These are phyloP conservation scores for Pestalotiopsis fici DNA, from an alignment of 2,329 filamentous ascomycete genomes.

Conservation along the genomic window DNA sequence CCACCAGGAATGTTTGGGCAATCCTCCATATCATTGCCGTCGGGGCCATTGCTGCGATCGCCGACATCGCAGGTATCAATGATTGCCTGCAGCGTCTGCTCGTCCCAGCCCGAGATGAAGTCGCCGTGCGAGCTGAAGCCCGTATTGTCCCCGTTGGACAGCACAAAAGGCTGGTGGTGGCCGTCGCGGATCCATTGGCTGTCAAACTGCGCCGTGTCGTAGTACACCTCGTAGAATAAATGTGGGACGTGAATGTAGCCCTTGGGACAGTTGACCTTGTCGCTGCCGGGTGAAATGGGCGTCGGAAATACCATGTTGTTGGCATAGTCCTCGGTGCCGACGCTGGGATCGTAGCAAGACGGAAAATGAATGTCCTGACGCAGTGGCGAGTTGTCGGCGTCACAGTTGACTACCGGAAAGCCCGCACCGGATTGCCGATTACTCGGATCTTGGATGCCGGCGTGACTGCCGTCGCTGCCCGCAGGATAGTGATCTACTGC, in stretches of 20 bases:
- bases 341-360: conserved; percentile 69
- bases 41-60: not conserved
- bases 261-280: conserved; percentile 54
- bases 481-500: conserved; percentile 52
- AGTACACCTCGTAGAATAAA: conserved; percentile 61
- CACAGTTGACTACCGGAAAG: conserved; percentile 71
- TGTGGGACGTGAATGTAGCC: conserved; percentile 58
- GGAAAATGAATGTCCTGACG: conserved; percentile 72
- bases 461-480: conserved; percentile 53
- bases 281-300: conserved; percentile 35
- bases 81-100: conserved; percentile 62
- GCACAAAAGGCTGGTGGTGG: conserved; percentile 64
- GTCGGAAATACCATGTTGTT: conserved; percentile 67
- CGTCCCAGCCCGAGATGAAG: conserved; percentile 74
- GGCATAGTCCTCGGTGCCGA: conserved; percentile 59
- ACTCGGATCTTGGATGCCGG: conserved; percentile 54
- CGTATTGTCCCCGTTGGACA: conserved; percentile 69
- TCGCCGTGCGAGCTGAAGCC: conserved; percentile 73
- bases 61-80: conserved; percentile 67
- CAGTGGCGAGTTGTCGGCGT: conserved; percentile 60
- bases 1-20: conserved; percentile 60
- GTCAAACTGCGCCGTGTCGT: conserved; percentile 54
- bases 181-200: conserved; percentile 54
- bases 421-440: conserved; percentile 59
- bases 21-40: conserved; percentile 58